Evolutionary conservation across 768 basidiomycete genomes (phyloP).

Genomic region (Boletus tomentosulus): DNA sequence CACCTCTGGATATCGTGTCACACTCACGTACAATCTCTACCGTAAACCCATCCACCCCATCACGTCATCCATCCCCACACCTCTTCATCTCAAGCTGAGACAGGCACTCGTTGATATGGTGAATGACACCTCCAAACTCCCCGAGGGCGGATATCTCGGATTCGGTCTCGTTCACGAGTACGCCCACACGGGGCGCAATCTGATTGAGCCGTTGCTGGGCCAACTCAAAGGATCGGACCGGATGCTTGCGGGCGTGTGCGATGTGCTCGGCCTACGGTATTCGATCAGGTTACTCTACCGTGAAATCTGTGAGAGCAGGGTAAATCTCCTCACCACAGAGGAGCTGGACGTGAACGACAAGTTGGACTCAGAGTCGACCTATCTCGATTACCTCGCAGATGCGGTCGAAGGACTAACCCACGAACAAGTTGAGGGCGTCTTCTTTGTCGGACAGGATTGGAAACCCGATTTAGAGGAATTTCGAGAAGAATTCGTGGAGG

Average conservation of each 20-base stretch:
- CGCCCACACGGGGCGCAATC: background rate
- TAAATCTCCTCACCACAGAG: background rate
- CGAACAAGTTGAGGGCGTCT: conserved; percentile 5
- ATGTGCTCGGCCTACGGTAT: conserved; percentile 3
- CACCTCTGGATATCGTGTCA: too few species aligned
- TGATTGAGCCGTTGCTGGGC: background rate
- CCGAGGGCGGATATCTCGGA: conserved; percentile 6
- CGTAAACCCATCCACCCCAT: background rate
- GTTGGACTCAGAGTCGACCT: background rate
- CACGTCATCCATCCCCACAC: background rate
- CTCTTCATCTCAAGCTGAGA: background rate
- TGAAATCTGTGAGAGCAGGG: accelerated
- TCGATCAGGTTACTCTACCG: conserved; percentile 4
- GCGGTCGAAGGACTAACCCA: background rate
- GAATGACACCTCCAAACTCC: conserved; percentile 1
- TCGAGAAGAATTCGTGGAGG: background rate
- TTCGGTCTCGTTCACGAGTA: conserved; percentile 14
- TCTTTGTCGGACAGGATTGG: background rate
- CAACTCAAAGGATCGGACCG: conserved; percentile 15
- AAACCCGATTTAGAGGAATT: background rate
- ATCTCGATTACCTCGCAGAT: background rate
- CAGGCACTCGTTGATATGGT: background rate
- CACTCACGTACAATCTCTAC: conserved; percentile 39
- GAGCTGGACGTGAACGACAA: background rate
- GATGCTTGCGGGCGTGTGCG: conserved; percentile 2